Base-by-base conservation (phyloP, 2,329 filamentous ascomycete genomes). In the Colletotrichum tropicicola region DNA sequence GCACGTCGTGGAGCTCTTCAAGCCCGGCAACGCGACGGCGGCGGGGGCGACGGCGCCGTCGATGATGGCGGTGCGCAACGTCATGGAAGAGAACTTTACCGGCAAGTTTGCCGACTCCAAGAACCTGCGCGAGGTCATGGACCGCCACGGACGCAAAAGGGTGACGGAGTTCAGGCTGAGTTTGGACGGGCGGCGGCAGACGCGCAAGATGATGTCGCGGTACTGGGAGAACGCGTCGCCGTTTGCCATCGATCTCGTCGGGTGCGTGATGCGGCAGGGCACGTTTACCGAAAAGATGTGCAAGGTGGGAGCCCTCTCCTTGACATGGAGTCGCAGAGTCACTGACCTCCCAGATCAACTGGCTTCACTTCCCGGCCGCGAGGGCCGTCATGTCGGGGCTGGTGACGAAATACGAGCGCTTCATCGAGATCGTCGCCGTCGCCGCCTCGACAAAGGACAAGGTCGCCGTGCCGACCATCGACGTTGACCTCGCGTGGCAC, bases 401-500 rank as follows among this genome's bases (percentile, higher is more conserved):
- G 2, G 76, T 92, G 21, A 73, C 70, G 7, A 92, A 91, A 71
- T 91, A 91, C 71, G 49, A 75, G 2, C 82, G 87, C 6, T 92
- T 91, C 75, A 77, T 89, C 17, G 55, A 69, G 0, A 83, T 92
- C 67, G 87, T 91, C 74, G 75, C 76, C 2, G 65, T 72, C 0
- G 69, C 86, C 48, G 79, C 81, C 0, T 15, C 51, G 7, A 43
- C 43, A 8, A 56, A 57, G 9, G 69, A 68, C 2, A 72, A 82
- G 7, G 79, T 84, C 9, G 84, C 82, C 0, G 89, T 92, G 0
- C 90, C 90, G 1, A 92, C 90, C 0, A 79, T 92, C 2, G 90
- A 92, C 68, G 82, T 92, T 9, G 90, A 92, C 72, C 79, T 92
- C 1, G 89, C 85, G 1, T 92, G 90, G 89, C 92, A 94, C 73